Base-by-base conservation (phyloP, 768 basidiomycete species). In the Phaeotremella skinneri region DNA sequence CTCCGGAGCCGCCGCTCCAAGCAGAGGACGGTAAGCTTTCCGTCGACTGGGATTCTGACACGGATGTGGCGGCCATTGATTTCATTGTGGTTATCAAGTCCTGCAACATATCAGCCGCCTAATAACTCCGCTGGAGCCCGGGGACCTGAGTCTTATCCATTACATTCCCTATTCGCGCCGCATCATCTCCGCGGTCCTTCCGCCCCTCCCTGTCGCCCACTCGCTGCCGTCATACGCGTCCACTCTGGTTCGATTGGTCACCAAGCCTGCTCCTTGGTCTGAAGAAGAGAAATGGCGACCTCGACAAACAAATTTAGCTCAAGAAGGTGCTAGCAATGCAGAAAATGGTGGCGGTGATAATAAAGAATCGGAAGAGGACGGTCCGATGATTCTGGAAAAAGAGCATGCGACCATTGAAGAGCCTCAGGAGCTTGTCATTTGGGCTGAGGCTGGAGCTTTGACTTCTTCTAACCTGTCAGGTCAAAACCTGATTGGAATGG, bases 261-360 rank as follows among this genome's bases (percentile, higher is more conserved):
- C 71, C 6, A 64, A 51, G 1, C 59, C 66, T 7, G 66, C 71
- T 1, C 71, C 71, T 1, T 70, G 71, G 71, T 70, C 69, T 5
- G 16, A 31, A 9, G 62, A 66, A 3, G 71, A 70, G 51, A 63
- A 59, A 31, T 70, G 71, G 71, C 54, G 69, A 3, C 39, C 23
- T 21, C 58, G 39, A n/a, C 34, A 16, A 13, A 6, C 16, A 41
- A 51, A 32, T 2, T n/a, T n/a, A n/a, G n/a, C n/a, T 45, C 43
- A 45, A 45, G 7, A 45, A 45, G 7, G n/a, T n/a, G n/a, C n/a
- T 7, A 51, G 47, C 42, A 52, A 56, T 11, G 48, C 26, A 16
- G 63, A 67, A 27, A 52, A 30, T 4, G 37, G 54, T 30, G 55
- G 55, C 42, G 61, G 53, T 20, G 51, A 47, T 27, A 39, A 7